Evolutionary conservation across 1,284 basidiomycete species (phyloP), one percentile per base, ranked within the genome.

Genomic region (Xerocomus cyaneibrunnescens): DNA sequence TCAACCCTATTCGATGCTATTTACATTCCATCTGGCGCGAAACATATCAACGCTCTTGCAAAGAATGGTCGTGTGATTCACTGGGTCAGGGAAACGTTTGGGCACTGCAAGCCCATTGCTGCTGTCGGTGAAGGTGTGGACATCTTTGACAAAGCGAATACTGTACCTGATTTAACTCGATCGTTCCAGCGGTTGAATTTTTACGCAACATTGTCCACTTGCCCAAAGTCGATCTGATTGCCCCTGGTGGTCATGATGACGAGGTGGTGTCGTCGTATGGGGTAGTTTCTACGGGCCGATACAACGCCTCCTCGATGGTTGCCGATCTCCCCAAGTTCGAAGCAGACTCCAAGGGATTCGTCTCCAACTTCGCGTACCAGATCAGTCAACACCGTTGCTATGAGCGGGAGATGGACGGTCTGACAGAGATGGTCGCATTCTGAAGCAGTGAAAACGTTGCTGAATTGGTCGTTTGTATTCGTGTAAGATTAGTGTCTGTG

Each of bases 1-100:
- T 89, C 87, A 39, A 92, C 89, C 1, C 64, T 87, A 67, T 94
- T 90, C 60, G 91, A 93, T 66, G 87, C 87, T 0, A 57, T 92
- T 54, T 78, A 88, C 61, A 81, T 93, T 59, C 81, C 86, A 14
- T 83, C 84, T 19, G 88, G 88, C 1, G 68, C 68, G 10, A 73
- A 78, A 41, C 79, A 83, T 57, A 76, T 73, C 12, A 76, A 80
- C 59, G 65, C 74, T 30, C 74, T 91, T 23, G 70, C 69, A 14
- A 68, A 68, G 34, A 81, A 76, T 50, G 87, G 85, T 5, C 75
- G 86, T 7, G 76, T 71, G 12, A 66, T 87, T 7, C 86, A 92
- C 62, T 90, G 85, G 76, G 76, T 87, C 2, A 77, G 85, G 36
- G 89, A 92, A 69, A 82, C 88, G 1, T 92, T 88, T 69, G 86